Evolutionary conservation across 2,329 filamentous ascomycete species (phyloP), one percentile per base, ranked within the genome.

Genomic region (Botryotinia calthae): DNA sequence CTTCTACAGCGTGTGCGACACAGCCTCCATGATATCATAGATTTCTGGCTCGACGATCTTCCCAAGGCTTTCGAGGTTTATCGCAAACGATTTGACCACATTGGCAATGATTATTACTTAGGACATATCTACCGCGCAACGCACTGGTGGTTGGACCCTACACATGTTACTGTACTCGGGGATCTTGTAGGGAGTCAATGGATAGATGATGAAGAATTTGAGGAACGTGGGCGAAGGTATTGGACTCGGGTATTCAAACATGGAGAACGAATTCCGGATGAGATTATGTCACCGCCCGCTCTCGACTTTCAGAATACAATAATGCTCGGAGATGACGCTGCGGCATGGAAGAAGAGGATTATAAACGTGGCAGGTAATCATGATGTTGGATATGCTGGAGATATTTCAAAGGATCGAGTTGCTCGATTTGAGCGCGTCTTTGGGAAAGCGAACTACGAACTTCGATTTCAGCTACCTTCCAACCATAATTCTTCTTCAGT

Each of bases 361-460:
- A 94, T 99, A 81, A 97, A 97, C 77, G 89, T 98, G 40, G 94
- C 90, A 0, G 96, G 96, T 1, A 99, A 99, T 80, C 96, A 99
- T 81, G 96, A 99, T 81, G 91, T 99, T 79, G 96, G 96, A 48
- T 99, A 99, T 81, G 94, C 95, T 0, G 96, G 96, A 4, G 96
- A 99, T 81, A 87, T 98, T 74, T 94, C 91, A 58, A 83, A 86
- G n/a, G 86, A 89, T 74, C 89, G 94, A 5, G 85, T 98, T 71
- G 85, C 88, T 42, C 88, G 96, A 1, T 99, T 98, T 80, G 94
- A 97, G 82, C 86, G 87, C 34, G 87, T 88, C 1, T 99, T 97
- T 83, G 96, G 96, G 72, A 93, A 90, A 76, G 89, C 93, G 28
- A 97, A 98, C 81, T 99, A 97, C 87, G 94, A 97, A 79, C 87